Evolutionary conservation across 768 basidiomycete genomes (phyloP), one percentile per base, ranked within the genome.

Genomic region (Udeniomyces megalosporus): DNA sequence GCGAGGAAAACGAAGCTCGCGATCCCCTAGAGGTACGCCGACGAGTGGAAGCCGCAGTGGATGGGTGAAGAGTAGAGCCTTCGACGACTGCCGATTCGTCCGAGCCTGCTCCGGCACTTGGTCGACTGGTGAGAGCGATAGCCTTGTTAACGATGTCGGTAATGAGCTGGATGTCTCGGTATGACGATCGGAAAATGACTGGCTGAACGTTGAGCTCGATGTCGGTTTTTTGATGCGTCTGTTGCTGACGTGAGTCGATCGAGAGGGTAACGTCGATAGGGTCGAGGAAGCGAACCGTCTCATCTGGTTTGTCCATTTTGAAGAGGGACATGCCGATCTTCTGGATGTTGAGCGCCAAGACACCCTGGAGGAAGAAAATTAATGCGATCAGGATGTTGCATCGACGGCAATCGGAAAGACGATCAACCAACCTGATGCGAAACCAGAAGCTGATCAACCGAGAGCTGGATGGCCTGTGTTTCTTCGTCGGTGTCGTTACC

Each of bases 241-340:
- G 71, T n/a, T 71, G 67, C 29, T 66, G 67, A n/a, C 87, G 83
- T 66, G 79, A 88, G 73, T 97, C 92, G 61, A 95, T 75, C 10
- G 91, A 85, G 48, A 93, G 77, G 0, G 89, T 86, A 51, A 93
- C 69, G 71, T 95, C 88, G 55, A 95, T 77, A 64, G 96, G 86
- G 70, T 99, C 95, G 67, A 99, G 77, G 75, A 99, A 90, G 50
- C 88, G 82, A 54, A 92, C 89, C 52, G 80, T 83, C 66, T 97
- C 92, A 0, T 82, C 77, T 50, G 81, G 77, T 66, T 80, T 79
- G 66, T 87, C 88, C 91, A 99, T 97, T 31, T 80, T 79, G 64
- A 84, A 81, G 32, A 99, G 77, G 2, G 90, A 95, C 93, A 99
- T 97, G 24, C 95, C 95, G 10, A 96, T 78, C 32, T 79, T 80